Evolutionary conservation across 2,329 filamentous ascomycete genomes (phyloP).

Genomic region (Fusarium sp.): DNA sequence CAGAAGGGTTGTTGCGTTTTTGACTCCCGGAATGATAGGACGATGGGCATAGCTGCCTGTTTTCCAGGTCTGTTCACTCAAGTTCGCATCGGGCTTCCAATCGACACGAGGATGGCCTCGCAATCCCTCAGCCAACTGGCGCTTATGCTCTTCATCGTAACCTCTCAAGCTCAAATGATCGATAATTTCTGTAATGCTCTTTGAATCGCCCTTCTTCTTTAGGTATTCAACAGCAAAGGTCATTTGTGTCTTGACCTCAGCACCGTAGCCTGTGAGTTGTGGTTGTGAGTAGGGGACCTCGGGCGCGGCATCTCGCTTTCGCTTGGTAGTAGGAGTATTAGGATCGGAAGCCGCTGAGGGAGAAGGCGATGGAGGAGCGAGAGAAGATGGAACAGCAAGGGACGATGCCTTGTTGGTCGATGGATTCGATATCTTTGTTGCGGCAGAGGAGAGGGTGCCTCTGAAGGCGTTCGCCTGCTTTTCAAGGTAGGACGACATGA

Average conservation of each 20-base stretch:
- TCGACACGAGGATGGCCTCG: slow-evolving; percentile 70
- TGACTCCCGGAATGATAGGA: slow-evolving; percentile 83
- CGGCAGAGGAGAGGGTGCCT: slow-evolving; percentile 71
- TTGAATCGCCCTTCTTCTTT: slow-evolving; percentile 74
- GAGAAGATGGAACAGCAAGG: slow-evolving; percentile 46
- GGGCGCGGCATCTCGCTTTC: slow-evolving; percentile 66
- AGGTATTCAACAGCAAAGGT: slow-evolving; percentile 88
- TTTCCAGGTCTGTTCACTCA: slow-evolving; percentile 75
- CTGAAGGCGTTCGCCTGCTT: slow-evolving; percentile 73
- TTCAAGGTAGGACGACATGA: slow-evolving; percentile 72
- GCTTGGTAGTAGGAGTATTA: slow-evolving; percentile 73
- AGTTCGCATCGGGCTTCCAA: slow-evolving; percentile 66
- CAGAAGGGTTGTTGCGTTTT: slow-evolving; percentile 80
- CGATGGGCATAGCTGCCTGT: slow-evolving; percentile 83
- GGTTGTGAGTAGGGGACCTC: slow-evolving; percentile 79
- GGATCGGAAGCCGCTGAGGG: slow-evolving; percentile 68
- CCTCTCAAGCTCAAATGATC: slow-evolving; percentile 80
- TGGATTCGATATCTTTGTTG: slow-evolving; percentile 69
- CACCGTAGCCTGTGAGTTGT: slow-evolving; percentile 78
- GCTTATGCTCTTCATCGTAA: slow-evolving; percentile 70
- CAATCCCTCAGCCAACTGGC: slow-evolving; percentile 75
- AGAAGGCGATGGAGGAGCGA: slow-evolving; percentile 71
- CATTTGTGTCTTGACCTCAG: slow-evolving; percentile 87
- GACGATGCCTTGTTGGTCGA: slow-evolving; percentile 51
- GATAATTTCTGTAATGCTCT: slow-evolving; percentile 81